Base-by-base conservation (phyloP, 495 filamentous ascomycete genomes). In the Bathelium albidoporum region DNA sequence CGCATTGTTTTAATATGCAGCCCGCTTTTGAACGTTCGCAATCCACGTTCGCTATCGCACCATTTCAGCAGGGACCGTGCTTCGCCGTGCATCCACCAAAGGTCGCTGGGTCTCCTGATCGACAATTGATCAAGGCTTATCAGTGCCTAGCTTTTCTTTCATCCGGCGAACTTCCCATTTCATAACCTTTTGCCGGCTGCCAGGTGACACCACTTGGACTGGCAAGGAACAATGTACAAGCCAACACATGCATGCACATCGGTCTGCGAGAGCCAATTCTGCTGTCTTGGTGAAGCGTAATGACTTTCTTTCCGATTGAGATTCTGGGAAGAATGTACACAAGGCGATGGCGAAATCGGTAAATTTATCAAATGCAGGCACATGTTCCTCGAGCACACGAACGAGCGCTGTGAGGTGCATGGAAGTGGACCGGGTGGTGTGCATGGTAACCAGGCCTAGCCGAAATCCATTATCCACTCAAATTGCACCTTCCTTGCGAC, bases 1-100 rank as follows among this genome's bases (percentile, higher is more conserved):
- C 49, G 49, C 49, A 55, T 28, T 29, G 10, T 29, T 55, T n/a
- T 55, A 55, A 55, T 55, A 28, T 55, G 49, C 49, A 55, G 24
- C 22, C 11, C 22, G 49, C 49, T 55, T 55, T 7, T 0, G 44
- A n/a, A 2, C 22, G 24, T 24, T 55, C 49, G 49, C 49, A 55
- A 55, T 55, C 49, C 26, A 29, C 24, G 22, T 26, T 55, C 22
- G 1, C 29, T 55, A 55, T 55, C 49, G 49, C 49, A 55, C 20
- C 49, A 55, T 55, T 28, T 55, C 49, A 28, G 24, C 49, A 55
- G 22, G 49, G 20, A 26, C 49, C 49, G 9, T 55, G 20, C 49
- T 29, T 12, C 18, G 16, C 36, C 7, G 36, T 41, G 43, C 49
- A 9, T 55, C 9, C 26, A 12, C 9, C 49, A 28, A n/a, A 49